These are phyloP conservation scores for Scleroderma bovista DNA, from an alignment of 768 basidiomycete genomes.

Conservation along the genomic window DNA sequence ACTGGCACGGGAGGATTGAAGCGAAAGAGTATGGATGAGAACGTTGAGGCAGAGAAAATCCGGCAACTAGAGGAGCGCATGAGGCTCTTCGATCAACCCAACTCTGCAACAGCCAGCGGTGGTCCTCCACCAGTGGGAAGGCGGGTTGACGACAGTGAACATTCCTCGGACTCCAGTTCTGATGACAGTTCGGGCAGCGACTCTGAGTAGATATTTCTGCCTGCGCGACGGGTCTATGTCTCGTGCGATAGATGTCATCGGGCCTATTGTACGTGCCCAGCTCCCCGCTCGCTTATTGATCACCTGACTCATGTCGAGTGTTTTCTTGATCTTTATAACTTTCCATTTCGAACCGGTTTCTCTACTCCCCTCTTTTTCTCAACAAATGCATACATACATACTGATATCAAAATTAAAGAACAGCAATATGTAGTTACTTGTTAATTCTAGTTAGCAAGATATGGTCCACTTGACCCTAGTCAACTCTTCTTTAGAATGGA, in stretches of 20 bases:
- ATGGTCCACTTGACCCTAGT: slow-evolving; percentile 12
- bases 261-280: slow-evolving; percentile 8
- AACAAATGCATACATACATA: slow-evolving; percentile 35
- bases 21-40: slow-evolving; percentile 96
- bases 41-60: slow-evolving; percentile 94
- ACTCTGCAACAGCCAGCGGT: slow-evolving; percentile 32
- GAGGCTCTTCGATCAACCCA: slow-evolving; percentile 68
- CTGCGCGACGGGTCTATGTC: not conserved
- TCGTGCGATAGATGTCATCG: slow-evolving; percentile 18
- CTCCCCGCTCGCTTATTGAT: slow-evolving; percentile 21
- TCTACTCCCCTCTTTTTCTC: slow-evolving; percentile 14
- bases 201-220: slow-evolving; percentile 50
- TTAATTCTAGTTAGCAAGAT: slow-evolving; percentile 29
- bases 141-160: slow-evolving; percentile 52
- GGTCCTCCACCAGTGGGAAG: slow-evolving; percentile 29
- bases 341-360: slow-evolving; percentile 22
- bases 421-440: slow-evolving; percentile 46
- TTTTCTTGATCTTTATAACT: slow-evolving; percentile 35
- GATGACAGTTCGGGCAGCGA: slow-evolving; percentile 81
- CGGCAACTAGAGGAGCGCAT: slow-evolving; percentile 84
- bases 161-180: slow-evolving; percentile 75
- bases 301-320: slow-evolving; percentile 10
- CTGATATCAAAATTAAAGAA: slow-evolving; percentile 38
- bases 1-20: slow-evolving; percentile 87
- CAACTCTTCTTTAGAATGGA: not conserved